phyloP scores from a whole-genome alignment of 148 eudicot species.

The Cornus florida region DNA sequence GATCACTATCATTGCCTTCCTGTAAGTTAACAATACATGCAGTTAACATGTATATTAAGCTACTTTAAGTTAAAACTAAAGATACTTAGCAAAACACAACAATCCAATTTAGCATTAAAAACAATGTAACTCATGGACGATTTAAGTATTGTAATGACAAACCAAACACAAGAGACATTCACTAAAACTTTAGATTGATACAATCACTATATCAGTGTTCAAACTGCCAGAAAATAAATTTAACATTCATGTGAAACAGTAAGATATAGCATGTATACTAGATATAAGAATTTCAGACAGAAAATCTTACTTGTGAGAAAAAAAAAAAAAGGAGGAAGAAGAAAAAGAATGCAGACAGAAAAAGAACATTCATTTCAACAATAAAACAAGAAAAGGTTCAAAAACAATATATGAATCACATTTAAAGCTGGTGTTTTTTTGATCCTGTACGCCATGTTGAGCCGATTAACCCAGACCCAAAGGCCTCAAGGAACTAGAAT shows the following conservation, averaged over 20 bases:
- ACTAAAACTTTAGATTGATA: not conserved
- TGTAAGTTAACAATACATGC: conserved; percentile 22
- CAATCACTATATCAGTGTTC: no score
- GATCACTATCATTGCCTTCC: conserved; percentile 86
- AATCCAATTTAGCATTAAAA: not conserved
- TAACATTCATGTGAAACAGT: not conserved
- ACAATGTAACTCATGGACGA: not conserved
- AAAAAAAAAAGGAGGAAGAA: no score
- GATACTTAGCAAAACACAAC: not conserved
- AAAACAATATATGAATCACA: no score
- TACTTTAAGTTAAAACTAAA: not conserved
- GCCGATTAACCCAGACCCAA: no score
- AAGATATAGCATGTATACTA: not conserved
- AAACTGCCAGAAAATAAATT: no score
- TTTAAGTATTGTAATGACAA: not conserved
- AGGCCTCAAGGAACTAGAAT: no score
- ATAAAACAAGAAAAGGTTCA: no score
- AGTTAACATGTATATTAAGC: not conserved
- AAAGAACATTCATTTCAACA: no score
- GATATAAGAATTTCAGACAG: not conserved
- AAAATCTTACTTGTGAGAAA: no score
- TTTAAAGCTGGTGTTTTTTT: no score
- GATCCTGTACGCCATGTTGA: no score
- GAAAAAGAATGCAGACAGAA: no score
- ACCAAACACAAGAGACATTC: not conserved